phyloP scores from a whole-genome alignment of 2,329 filamentous ascomycete species.

The Bipolaris oryzae region DNA sequence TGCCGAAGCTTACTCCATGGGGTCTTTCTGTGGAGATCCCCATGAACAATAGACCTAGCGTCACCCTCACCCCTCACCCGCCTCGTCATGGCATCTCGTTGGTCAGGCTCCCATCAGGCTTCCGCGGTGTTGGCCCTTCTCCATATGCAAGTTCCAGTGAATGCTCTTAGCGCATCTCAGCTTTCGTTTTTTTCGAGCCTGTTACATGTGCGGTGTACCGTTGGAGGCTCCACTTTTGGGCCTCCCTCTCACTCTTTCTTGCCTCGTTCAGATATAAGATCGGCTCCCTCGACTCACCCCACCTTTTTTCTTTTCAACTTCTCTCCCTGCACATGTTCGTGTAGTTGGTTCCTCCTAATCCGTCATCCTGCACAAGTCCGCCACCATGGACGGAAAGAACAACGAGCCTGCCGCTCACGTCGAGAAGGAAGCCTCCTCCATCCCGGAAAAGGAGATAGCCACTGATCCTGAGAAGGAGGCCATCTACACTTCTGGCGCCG shows the following conservation, averaged over 20 bases:
- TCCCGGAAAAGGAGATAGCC: constrained; percentile 8
- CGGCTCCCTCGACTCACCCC: constrained; percentile 6
- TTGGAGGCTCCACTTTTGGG: constrained; percentile 14
- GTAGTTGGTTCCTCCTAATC: neutral
- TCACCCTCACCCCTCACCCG: constrained; percentile 7
- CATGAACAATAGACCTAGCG: constrained; percentile 11
- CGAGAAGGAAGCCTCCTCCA: constrained; percentile 1
- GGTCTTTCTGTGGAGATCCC: constrained; percentile 10
- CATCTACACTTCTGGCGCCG: constrained; percentile 2
- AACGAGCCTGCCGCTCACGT: neutral
- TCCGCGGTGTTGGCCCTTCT: too few relatives aligned
- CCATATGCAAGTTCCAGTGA: neutral
- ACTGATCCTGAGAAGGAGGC: constrained; percentile 8
- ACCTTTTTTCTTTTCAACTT: neutral
- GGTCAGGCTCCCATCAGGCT: neutral
- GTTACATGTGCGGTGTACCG: constrained; percentile 11
- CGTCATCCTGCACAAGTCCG: neutral
- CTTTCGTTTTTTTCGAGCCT: neutral
- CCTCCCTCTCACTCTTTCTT: constrained; percentile 11
- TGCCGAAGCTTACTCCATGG: constrained; percentile 17
- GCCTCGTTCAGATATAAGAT: constrained; percentile 12
- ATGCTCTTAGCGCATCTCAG: neutral
- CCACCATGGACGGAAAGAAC: constrained; percentile 14
- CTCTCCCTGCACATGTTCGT: neutral
- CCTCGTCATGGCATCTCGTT: constrained; percentile 5